Conservation (phyloP, 1,139 yeast genomes). For the Suhomyces ambrosiae region DNA sequence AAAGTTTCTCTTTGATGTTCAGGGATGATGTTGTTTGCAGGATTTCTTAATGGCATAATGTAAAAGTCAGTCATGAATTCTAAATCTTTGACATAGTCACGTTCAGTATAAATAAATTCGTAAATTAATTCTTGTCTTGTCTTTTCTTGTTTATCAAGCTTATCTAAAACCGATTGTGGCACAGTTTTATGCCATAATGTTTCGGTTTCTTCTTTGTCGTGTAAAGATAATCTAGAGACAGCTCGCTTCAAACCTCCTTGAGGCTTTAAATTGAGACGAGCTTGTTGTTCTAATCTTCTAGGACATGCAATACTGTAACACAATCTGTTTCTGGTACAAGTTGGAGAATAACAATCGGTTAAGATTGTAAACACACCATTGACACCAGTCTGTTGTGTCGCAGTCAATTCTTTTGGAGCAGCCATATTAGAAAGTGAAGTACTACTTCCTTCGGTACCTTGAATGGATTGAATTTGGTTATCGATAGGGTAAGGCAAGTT, state of each 20-base stretch:
- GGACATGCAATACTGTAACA: conserved; percentile 99
- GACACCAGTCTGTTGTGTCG: conserved; percentile 42
- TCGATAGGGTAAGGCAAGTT: conserved; percentile 12
- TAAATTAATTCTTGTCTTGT: conserved; percentile 94
- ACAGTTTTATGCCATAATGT: conserved; percentile 96
- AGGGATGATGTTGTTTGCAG: conserved; percentile 77
- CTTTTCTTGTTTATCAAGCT: conserved; percentile 80
- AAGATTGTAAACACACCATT: conserved; percentile 92
- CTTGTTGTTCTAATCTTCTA: conserved; percentile 92
- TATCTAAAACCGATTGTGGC: conserved; percentile 74
- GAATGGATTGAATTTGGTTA: conserved; percentile 1
- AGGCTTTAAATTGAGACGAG: conserved; percentile 84
- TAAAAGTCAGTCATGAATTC: conserved; percentile 93
- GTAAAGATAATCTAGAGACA: conserved; percentile 75
- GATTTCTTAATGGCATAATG: conserved; percentile 84
- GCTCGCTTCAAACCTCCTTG: conserved; percentile 86
- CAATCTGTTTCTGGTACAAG: conserved; percentile 83
- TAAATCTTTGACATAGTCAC: conserved; percentile 92
- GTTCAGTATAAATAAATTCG: conserved; percentile 90
- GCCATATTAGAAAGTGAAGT: conserved; percentile 14
- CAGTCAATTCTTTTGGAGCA: conserved; percentile 14
- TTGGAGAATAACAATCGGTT: conserved; percentile 95
- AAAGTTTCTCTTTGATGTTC: conserved; percentile 88
- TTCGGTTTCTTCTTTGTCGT: conserved; percentile 78
- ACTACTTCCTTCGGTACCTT: conserved; percentile 9